These are phyloP conservation scores for Macrolepiota fuliginosa DNA, from an alignment of 768 basidiomycete species.

Conservation along the genomic window DNA sequence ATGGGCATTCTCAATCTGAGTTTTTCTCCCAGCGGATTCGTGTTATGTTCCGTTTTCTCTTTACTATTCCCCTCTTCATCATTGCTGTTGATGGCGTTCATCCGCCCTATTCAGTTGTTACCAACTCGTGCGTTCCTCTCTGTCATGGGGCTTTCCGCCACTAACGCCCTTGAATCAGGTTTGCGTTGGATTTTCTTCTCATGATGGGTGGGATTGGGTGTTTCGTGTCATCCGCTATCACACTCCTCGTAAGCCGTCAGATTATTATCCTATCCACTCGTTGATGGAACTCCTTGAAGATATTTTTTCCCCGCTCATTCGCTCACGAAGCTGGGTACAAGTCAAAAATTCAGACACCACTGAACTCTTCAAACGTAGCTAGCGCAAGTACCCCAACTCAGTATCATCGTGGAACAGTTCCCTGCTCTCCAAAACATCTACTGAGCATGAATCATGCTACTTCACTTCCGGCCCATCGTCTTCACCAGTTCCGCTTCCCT, in stretches of 20 bases:
- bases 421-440: slow-evolving; percentile 15
- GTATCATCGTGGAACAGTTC: slow-evolving; percentile 19
- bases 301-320: slow-evolving; percentile 79
- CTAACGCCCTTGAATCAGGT: slow-evolving; percentile 33
- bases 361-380: slow-evolving; percentile 26
- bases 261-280: not conserved
- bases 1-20: not conserved
- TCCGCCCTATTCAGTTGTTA: slow-evolving; percentile 46
- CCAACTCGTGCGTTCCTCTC: slow-evolving; percentile 48
- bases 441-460: slow-evolving; percentile 12
- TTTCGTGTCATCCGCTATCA: slow-evolving; percentile 78
- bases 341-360: slow-evolving; percentile 33
- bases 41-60: slow-evolving; percentile 73
- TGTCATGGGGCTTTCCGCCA: not conserved
- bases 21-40: slow-evolving; percentile 51
- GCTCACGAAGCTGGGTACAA: slow-evolving; percentile 62
- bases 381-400: slow-evolving; percentile 24
- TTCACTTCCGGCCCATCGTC: slow-evolving; percentile 16
- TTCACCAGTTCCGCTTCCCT: slow-evolving; percentile 24
- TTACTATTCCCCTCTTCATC: slow-evolving; percentile 65
- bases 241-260: slow-evolving; percentile 57
- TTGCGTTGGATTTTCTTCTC: slow-evolving; percentile 67
- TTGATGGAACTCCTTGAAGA: slow-evolving; percentile 31
- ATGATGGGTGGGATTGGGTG: slow-evolving; percentile 74
- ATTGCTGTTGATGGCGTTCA: slow-evolving; percentile 64